Evolutionary conservation across 2,329 filamentous ascomycete genomes (phyloP).

Genomic region (Sphaerulina vaccinii): DNA sequence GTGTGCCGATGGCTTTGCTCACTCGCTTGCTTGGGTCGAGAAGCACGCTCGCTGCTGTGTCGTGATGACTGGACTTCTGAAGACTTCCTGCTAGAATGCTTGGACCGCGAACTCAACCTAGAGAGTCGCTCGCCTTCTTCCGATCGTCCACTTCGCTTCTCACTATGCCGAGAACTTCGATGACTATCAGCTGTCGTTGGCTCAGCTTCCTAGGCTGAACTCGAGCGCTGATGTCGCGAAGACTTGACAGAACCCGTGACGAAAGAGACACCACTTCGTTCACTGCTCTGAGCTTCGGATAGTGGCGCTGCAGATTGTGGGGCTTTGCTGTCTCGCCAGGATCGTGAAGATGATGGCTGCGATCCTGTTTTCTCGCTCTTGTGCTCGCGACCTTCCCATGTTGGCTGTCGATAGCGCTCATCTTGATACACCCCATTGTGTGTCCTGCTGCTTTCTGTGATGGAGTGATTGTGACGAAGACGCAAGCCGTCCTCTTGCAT

Average conservation of each 20-base stretch:
- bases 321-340: background rate
- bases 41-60: background rate
- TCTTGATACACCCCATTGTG: constrained; percentile 15
- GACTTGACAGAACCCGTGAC: constrained; percentile 3
- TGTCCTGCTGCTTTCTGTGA: constrained; percentile 24
- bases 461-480: constrained; percentile 24
- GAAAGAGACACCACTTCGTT: constrained; percentile 2
- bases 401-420: constrained; percentile 18
- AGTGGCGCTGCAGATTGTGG: background rate
- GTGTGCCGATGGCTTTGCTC: background rate
- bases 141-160: too few relatives aligned
- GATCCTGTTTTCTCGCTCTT: background rate
- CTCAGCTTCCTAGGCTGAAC: constrained; percentile 5
- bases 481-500: constrained; percentile 26
- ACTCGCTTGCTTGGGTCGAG: background rate
- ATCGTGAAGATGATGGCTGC: background rate
- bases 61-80: background rate
- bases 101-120: background rate
- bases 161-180: too few relatives aligned
- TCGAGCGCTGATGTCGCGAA: constrained; percentile 9
- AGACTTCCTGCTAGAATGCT: too few relatives aligned
- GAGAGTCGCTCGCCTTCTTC: background rate
- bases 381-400: constrained; percentile 15
- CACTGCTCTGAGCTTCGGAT: background rate
- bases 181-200: background rate